A percentile compares a stretch with the other conserved stretches of the same genome.
Conservation (phyloP, 2,329 filamentous ascomycete species). For the Phyllosticta citrichinensis region DNA sequence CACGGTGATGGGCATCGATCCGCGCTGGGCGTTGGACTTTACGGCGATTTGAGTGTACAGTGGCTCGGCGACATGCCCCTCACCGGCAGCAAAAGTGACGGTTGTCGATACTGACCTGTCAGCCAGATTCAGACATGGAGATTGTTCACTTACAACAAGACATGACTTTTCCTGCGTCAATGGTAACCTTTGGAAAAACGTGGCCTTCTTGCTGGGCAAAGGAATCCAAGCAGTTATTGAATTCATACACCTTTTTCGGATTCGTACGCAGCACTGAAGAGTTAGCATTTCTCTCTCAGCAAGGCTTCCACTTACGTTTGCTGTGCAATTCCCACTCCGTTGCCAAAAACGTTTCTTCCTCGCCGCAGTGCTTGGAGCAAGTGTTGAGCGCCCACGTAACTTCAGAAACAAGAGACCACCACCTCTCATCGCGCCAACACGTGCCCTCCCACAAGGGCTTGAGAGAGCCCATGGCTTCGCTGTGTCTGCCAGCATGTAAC, state of each 20-base stretch:
- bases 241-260: conserved; percentile 31
- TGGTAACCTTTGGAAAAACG: conserved; percentile 35
- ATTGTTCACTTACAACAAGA: conserved; percentile 33
- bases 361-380: conserved; percentile 37
- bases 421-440: conserved; percentile 51
- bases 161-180: conserved; percentile 38
- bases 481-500: conserved; percentile 39
- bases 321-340: conserved; percentile 48
- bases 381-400: conserved; percentile 45
- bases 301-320: conserved; percentile 17
- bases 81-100: conserved; percentile 43
- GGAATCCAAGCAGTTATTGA: conserved; percentile 36
- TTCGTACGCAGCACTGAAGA: conserved; percentile 22
- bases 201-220: conserved; percentile 22
- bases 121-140: not conserved
- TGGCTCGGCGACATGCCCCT: conserved; percentile 51
- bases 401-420: conserved; percentile 47
- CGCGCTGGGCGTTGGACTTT: conserved; percentile 36
- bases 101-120: conserved; percentile 35
- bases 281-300: conserved; percentile 1
- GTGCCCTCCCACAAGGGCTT: conserved; percentile 45
- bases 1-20: conserved; percentile 37
- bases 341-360: conserved; percentile 40
- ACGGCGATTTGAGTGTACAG: conserved; percentile 47
- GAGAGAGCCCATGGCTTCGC: conserved; percentile 42